phyloP scores from a whole-genome alignment of 164 flowering plant genomes.

The Cinnamomum chago region DNA sequence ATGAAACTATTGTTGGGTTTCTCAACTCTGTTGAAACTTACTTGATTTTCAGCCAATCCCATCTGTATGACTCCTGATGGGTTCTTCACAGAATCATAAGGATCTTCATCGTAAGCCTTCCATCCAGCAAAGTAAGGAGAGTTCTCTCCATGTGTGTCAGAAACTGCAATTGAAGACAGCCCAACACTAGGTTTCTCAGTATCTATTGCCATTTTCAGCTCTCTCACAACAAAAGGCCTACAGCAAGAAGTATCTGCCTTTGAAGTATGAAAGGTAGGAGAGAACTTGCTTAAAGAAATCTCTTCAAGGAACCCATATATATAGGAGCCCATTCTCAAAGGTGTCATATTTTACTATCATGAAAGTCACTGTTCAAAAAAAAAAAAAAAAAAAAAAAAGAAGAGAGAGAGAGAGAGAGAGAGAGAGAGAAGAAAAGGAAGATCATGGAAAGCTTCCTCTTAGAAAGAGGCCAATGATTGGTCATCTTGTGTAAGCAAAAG shows the following conservation, averaged over 20 bases:
- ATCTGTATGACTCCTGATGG: constrained; percentile 91
- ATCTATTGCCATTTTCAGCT: constrained; percentile 48
- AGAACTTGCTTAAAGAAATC: background rate
- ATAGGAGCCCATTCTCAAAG: constrained; percentile 1
- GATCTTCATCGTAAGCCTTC: constrained; percentile 88
- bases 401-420: too few species aligned
- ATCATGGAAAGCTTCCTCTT: background rate
- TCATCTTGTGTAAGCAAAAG: constrained; percentile 1
- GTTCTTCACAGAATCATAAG: constrained; percentile 54
- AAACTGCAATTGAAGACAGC: constrained; percentile 57
- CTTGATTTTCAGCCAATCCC: constrained; percentile 96
- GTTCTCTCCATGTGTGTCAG: constrained; percentile 84
- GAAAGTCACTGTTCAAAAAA: too few species aligned
- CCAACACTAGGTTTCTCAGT: constrained; percentile 41
- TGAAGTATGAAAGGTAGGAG: constrained; percentile 10
- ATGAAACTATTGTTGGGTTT: background rate
- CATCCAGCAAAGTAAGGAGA: constrained; percentile 97
- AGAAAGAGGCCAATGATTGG: constrained; percentile 50
- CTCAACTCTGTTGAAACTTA: constrained; percentile 24
- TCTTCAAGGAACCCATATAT: constrained; percentile 19
- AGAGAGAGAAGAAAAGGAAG: too few species aligned
- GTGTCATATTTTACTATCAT: background rate
- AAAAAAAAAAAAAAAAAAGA: too few species aligned
- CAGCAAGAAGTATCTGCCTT: background rate
- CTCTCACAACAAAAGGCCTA: background rate